Evolutionary conservation across 768 basidiomycete species (phyloP), one percentile per base, ranked within the genome.

Genomic region (Lactarius akahatsu): DNA sequence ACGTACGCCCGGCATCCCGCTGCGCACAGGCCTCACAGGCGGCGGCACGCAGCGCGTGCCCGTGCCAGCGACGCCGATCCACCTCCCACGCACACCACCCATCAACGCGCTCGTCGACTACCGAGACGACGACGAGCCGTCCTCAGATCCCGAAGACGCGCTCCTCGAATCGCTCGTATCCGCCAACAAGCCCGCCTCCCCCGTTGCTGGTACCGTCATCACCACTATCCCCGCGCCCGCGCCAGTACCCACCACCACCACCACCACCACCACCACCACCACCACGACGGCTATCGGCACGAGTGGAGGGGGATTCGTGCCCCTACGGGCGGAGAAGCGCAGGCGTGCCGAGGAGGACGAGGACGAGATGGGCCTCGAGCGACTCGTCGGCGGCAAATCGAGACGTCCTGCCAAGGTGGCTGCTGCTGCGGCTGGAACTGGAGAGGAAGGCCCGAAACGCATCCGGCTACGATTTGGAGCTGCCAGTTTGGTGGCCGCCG

Each of bases 91-190:
- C 57, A 79, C 83, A 6, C 86, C 85, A 28, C 77, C 82, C 28
- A 77, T 90, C 13, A 80, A 81, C 28, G 79, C 84, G n/a, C 79
- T 94, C 59, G 83, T 91, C 36, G 92, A 92, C 72, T 93, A 94
- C 73, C 85, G 80, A 26, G 91, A 90, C 32, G 90, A 92, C 55
- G 89, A 89, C 23, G 88, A 89, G 52, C 85, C 85, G 26, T 66
- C 72, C 10, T 79, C 77, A 28, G 88, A 89, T 60, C 78, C 78
- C 56, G 75, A 77, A 65, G 84, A 86, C 62, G 81, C 80, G 64
- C 72, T 83, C 41, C 76, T 91, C 36, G 88, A 89, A 72, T 77
- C 84, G 16, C 79, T 87, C 28, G 78, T 84, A 61, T 80, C 69
- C 73, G 57, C 70, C 71, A 71, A 74, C 71, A 71, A 74, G 71